phyloP scores from a whole-genome alignment of 2,329 filamentous ascomycete species.

The Sarocladium brachiariae region DNA sequence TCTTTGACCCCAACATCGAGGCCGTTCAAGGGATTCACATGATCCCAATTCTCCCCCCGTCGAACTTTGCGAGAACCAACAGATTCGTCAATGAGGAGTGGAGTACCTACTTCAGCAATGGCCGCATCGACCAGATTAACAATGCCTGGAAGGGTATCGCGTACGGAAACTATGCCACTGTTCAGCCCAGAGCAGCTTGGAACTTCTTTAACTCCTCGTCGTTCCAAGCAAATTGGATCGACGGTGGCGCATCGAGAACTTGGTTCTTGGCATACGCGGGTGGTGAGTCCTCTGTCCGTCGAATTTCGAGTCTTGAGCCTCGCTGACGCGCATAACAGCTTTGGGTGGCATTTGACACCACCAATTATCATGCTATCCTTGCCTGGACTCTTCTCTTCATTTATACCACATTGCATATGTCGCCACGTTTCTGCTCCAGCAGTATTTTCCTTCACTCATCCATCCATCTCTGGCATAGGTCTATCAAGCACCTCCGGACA shows the following conservation, averaged over 20 bases:
- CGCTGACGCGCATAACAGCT: background rate
- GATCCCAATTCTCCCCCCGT: slow-evolving; percentile 66
- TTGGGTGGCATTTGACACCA: slow-evolving; percentile 4
- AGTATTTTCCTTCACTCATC: too few species aligned
- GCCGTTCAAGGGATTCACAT: slow-evolving; percentile 77
- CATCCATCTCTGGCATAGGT: too few species aligned
- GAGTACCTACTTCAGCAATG: slow-evolving; percentile 67
- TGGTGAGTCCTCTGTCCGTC: slow-evolving; percentile 1
- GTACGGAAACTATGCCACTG: slow-evolving; percentile 74
- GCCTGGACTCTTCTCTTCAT: background rate
- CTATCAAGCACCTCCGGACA: too few species aligned
- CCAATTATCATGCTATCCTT: background rate
- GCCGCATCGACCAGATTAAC: slow-evolving; percentile 54
- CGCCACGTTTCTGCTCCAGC: too few species aligned
- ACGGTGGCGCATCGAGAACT: slow-evolving; percentile 75
- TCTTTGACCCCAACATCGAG: slow-evolving; percentile 69
- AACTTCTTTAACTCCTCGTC: slow-evolving; percentile 62
- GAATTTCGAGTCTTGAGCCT: background rate
- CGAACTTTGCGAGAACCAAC: slow-evolving; percentile 57
- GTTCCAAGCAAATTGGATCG: slow-evolving; percentile 66
- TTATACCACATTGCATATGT: too few species aligned
- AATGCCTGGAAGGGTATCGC: slow-evolving; percentile 84
- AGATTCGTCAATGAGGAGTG: slow-evolving; percentile 78
- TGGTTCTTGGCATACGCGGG: slow-evolving; percentile 81
- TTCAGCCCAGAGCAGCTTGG: slow-evolving; percentile 64